A percentile compares a stretch with the other conserved stretches of the same genome.
phyloP scores from a whole-genome alignment of 768 basidiomycete species.

The Lactifluus pinguis region DNA sequence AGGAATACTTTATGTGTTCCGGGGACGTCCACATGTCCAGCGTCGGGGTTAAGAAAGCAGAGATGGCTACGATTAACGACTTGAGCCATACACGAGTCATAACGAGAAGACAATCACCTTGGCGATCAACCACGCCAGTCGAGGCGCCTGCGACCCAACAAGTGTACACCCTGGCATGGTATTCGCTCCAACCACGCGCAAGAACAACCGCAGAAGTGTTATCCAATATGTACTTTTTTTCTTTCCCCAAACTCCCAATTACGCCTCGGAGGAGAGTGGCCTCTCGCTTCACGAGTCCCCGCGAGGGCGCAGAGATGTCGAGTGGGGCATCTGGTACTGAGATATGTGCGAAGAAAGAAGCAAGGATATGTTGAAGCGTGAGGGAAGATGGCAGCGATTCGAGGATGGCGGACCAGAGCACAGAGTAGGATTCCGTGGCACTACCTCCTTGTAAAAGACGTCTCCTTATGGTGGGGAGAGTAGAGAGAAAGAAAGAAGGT shows the following conservation, averaged over 20 bases:
- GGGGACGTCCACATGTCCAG: slow-evolving; percentile 65
- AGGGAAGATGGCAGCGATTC: slow-evolving; percentile 40
- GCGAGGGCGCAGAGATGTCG: slow-evolving; percentile 27
- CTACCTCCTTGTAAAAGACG: slow-evolving; percentile 26
- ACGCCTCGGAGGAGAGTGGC: slow-evolving; percentile 43
- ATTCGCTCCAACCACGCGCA: slow-evolving; percentile 50
- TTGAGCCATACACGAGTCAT: not conserved
- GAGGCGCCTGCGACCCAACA: slow-evolving; percentile 55
- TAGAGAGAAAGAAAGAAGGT: slow-evolving; percentile 58
- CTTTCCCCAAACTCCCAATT: slow-evolving; percentile 41
- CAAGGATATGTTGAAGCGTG: slow-evolving; percentile 47
- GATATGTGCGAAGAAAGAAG: slow-evolving; percentile 49
- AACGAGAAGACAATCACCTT: slow-evolving; percentile 23
- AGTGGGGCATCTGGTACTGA: slow-evolving; percentile 25
- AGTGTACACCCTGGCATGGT: slow-evolving; percentile 51
- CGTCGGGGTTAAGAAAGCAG: slow-evolving; percentile 37
- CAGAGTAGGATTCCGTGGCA: slow-evolving; percentile 32
- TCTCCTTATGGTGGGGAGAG: slow-evolving; percentile 40
- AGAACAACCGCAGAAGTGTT: slow-evolving; percentile 39
- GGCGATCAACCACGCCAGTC: slow-evolving; percentile 27
- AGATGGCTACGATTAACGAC: slow-evolving; percentile 32
- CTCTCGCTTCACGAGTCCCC: slow-evolving; percentile 43
- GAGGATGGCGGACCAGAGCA: slow-evolving; percentile 41
- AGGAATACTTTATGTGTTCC: slow-evolving; percentile 73
- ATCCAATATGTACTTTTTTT: slow-evolving; percentile 45